These are phyloP conservation scores for Colletotrichum musae DNA, from an alignment of 2,329 filamentous ascomycete genomes.

Conservation along the genomic window DNA sequence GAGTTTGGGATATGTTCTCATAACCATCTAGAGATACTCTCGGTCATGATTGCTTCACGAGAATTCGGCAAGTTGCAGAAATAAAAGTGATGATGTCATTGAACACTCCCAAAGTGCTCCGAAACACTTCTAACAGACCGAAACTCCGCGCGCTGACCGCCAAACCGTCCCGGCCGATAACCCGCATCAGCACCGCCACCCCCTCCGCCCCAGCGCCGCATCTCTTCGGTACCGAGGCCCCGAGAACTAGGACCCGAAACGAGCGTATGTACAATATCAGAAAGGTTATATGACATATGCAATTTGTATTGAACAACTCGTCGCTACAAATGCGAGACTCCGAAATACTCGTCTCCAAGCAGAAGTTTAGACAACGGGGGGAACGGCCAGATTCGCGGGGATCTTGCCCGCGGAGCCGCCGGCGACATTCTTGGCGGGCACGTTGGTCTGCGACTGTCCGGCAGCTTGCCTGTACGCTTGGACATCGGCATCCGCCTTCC, in stretches of 20 bases:
- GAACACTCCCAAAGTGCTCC: not conserved
- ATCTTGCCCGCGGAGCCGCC: conserved; percentile 27
- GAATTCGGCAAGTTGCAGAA: too few relatives aligned
- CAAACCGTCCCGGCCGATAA: conserved; percentile 9
- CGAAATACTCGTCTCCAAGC: not conserved
- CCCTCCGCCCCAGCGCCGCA: not conserved
- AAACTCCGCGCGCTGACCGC: not conserved
- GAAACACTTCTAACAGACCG: not conserved
- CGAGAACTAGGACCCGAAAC: not conserved
- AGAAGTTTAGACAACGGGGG: conserved; percentile 6
- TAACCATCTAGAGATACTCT: too few relatives aligned
- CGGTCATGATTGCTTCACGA: too few relatives aligned
- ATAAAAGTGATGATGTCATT: not conserved
- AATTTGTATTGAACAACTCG: not conserved
- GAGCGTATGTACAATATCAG: not conserved
- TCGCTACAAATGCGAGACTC: not conserved
- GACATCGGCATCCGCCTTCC: conserved; percentile 36
- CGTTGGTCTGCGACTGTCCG: conserved; percentile 18
- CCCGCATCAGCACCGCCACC: conserved; percentile 15
- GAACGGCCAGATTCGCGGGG: conserved; percentile 20
- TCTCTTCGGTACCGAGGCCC: not conserved
- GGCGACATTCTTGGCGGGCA: conserved; percentile 34
- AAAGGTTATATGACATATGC: not conserved
- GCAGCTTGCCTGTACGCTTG: conserved; percentile 28
- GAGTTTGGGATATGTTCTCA: too few relatives aligned